Evolutionary conservation across 1,139 yeast genomes (phyloP).

Genomic region (Debaryomyces udenii): DNA sequence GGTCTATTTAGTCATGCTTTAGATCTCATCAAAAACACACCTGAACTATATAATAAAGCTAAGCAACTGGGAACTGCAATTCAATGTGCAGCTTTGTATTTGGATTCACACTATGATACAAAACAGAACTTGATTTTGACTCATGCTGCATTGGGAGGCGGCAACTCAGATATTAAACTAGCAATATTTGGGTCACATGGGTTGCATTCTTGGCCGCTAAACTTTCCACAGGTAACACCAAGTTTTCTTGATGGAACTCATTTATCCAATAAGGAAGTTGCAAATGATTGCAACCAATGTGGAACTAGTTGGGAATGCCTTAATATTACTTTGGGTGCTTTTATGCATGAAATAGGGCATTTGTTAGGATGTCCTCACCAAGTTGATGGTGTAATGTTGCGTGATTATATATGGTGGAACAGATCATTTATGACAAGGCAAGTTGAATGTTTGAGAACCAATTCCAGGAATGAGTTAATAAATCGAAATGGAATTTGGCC

Average conservation of each 20-base stretch:
- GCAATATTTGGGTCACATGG: conserved; percentile 97
- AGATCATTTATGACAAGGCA: conserved; percentile 83
- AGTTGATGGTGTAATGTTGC: conserved; percentile 83
- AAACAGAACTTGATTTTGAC: conserved; percentile 62
- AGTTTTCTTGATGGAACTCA: conserved; percentile 72
- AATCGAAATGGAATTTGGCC: conserved; percentile 60
- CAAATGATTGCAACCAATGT: conserved; percentile 84
- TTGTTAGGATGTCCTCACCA: conserved; percentile 91
- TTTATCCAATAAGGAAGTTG: conserved; percentile 69
- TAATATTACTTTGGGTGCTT: conserved; percentile 87
- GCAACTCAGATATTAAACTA: conserved; percentile 64
- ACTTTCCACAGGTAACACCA: conserved; percentile 68
- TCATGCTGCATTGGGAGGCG: conserved; percentile 97
- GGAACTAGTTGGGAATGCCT: conserved; percentile 91
- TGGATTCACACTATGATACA: conserved; percentile 85
- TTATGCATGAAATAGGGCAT: conserved; percentile 95
- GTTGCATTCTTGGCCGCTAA: conserved; percentile 83
- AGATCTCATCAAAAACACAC: conserved; percentile 58
- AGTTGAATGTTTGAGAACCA: conserved; percentile 51
- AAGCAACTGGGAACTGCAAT: conserved; percentile 43
- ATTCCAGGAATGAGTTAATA: conserved; percentile 45
- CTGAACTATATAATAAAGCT: conserved; percentile 28
- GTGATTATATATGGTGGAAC: conserved; percentile 82
- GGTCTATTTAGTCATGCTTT: conserved; percentile 78
- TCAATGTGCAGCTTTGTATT: conserved; percentile 81